phyloP scores from a whole-genome alignment of 129 eudicot species.

The Glebionis coronaria region DNA sequence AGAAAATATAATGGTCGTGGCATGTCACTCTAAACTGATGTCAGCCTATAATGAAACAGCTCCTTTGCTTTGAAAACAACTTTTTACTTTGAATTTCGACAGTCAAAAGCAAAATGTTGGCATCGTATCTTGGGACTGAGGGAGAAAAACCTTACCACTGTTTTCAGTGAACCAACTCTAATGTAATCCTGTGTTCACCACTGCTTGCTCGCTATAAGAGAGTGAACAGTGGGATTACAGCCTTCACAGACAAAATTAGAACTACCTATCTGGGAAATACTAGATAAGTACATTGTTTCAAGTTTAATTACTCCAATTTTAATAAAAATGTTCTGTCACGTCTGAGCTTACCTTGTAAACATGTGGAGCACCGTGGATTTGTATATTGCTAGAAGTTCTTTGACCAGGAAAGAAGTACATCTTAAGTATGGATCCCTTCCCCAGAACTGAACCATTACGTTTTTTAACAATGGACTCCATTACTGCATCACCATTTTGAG shows the following conservation, averaged over 20 bases:
- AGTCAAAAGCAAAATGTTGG: conserved; percentile 17
- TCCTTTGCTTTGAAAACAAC: neutral
- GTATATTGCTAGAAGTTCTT: conserved; percentile 85
- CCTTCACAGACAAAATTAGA: conserved; percentile 24
- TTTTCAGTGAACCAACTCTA: conserved; percentile 14
- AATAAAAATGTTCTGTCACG: conserved; percentile 3
- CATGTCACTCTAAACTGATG: neutral
- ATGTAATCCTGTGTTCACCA: conserved; percentile 20
- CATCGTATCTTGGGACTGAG: neutral
- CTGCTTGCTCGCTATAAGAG: conserved; percentile 34
- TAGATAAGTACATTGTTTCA: conserved; percentile 16
- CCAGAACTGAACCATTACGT: conserved; percentile 95
- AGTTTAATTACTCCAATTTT: conserved; percentile 12
- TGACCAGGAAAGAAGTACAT: conserved; percentile 99
- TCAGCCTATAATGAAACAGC: neutral
- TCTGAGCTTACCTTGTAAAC: conserved; percentile 68
- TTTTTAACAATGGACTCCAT: conserved; percentile 94
- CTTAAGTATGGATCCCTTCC: conserved; percentile 91
- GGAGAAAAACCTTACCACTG: conserved; percentile 19
- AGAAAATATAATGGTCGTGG: too few species aligned
- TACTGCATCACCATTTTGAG: conserved; percentile 98
- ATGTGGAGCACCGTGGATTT: conserved; percentile 97
- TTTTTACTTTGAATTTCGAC: neutral
- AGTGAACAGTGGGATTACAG: conserved; percentile 31
- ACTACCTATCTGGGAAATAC: conserved; percentile 18